Conservation (phyloP, 305 asterid species). For the Caryopteris hybrid region DNA sequence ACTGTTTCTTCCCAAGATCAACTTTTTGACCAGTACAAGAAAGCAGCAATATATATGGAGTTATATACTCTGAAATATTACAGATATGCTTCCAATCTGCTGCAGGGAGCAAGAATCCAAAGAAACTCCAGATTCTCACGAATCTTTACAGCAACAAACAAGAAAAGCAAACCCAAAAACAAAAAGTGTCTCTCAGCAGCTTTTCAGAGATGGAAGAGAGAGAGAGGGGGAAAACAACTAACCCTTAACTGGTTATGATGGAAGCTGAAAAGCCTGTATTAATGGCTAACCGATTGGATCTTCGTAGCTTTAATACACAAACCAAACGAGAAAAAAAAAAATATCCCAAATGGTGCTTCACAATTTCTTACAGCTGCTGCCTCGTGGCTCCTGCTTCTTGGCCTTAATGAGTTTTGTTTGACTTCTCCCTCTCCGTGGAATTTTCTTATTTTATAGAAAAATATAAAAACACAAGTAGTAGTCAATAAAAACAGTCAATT, state of each 20-base stretch:
- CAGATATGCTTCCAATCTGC: neutral
- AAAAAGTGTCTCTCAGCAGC: constrained; percentile 8
- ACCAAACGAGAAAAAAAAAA: neutral
- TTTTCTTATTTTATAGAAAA: too few species aligned
- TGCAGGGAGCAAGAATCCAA: neutral
- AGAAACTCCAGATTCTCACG: too few species aligned
- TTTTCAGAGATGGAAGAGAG: neutral
- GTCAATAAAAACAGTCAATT: constrained; percentile 20
- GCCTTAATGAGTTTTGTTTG: constrained; percentile 20
- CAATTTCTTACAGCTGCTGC: constrained; percentile 9
- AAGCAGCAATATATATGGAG: neutral
- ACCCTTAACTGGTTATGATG: constrained; percentile 23
- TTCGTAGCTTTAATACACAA: constrained; percentile 2
- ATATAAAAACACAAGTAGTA: neutral
- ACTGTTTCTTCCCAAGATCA: constrained; percentile 9
- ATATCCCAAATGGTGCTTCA: constrained; percentile 1
- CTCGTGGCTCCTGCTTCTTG: constrained; percentile 8
- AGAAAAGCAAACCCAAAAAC: neutral
- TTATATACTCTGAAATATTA: neutral
- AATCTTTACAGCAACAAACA: neutral
- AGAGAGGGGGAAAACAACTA: constrained; percentile 18
- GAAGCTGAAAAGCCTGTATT: constrained; percentile 24
- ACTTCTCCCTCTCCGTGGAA: constrained; percentile 33
- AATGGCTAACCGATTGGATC: constrained; percentile 24
- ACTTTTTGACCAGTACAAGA: neutral